Evolutionary conservation across 1,284 basidiomycete species (phyloP).

Genomic region (Megacollybia platyphylla): DNA sequence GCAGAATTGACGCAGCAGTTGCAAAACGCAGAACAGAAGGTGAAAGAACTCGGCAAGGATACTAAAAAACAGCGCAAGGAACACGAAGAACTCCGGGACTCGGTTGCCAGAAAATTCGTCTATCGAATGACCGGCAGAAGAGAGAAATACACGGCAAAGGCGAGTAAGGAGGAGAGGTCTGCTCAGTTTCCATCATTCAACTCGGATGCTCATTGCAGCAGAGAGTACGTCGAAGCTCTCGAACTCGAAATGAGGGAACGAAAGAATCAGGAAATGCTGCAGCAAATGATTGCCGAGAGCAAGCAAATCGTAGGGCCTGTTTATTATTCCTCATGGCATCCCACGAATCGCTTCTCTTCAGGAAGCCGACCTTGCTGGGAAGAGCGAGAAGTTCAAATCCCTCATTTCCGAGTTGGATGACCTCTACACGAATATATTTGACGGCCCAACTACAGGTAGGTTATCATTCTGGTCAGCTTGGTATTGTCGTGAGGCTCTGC

Average conservation of each 20-base stretch:
- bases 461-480: neutral
- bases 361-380: slow-evolving; percentile 14
- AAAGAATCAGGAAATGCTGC: slow-evolving; percentile 16
- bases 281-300: slow-evolving; percentile 20
- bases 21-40: slow-evolving; percentile 10
- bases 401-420: slow-evolving; percentile 20
- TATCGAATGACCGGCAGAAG: slow-evolving; percentile 24
- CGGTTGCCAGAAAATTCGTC: slow-evolving; percentile 20
- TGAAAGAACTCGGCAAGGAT: slow-evolving; percentile 17
- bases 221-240: slow-evolving; percentile 29
- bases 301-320: slow-evolving; percentile 17
- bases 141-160: slow-evolving; percentile 24
- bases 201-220: slow-evolving; percentile 7
- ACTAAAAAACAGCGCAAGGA: slow-evolving; percentile 30
- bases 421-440: slow-evolving; percentile 25
- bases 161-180: slow-evolving; percentile 28
- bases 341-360: neutral
- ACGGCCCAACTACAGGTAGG: slow-evolving; percentile 24
- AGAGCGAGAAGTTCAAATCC: slow-evolving; percentile 14
- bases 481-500: neutral
- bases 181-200: neutral
- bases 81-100: slow-evolving; percentile 23
- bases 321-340: neutral
- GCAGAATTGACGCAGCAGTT: slow-evolving; percentile 18
- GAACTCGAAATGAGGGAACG: slow-evolving; percentile 24